phyloP scores from a whole-genome alignment of 139 green algal species.

The Spirogloea muscicola region DNA sequence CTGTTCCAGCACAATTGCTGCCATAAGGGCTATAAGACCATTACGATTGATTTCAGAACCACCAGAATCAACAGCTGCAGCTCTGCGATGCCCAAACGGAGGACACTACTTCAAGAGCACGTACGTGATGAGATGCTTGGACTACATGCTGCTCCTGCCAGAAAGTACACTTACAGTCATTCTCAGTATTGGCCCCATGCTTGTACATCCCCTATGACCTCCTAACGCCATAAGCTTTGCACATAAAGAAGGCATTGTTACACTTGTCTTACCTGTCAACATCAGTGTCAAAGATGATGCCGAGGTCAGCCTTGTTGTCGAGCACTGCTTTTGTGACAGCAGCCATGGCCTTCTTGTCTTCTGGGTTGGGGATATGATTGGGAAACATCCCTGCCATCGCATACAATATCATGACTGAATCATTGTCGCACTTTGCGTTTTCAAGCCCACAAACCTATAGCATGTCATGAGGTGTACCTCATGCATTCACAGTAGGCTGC shows the following conservation, averaged over 20 bases:
- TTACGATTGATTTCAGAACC: conserved; percentile 90
- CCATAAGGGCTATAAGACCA: conserved; percentile 88
- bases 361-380: conserved; percentile 92
- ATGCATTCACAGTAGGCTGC: too few species aligned
- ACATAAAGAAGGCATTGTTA: not conserved
- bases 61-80: conserved; percentile 64
- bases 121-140: not conserved
- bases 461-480: too few species aligned
- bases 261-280: conserved; percentile 71
- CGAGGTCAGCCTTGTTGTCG: conserved; percentile 71
- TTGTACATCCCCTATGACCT: too few species aligned
- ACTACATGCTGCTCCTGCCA: too few species aligned
- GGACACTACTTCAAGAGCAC: not conserved
- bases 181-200: too few species aligned
- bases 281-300: conserved; percentile 96
- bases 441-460: too few species aligned
- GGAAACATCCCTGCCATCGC: conserved; percentile 81
- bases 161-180: too few species aligned
- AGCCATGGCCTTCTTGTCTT: conserved; percentile 83
- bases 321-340: conserved; percentile 55
- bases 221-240: too few species aligned
- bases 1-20: conserved; percentile 65
- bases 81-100: conserved; percentile 36
- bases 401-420: too few species aligned
- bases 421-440: too few species aligned